Evolutionary conservation across 2,329 filamentous ascomycete species (phyloP), one percentile per base, ranked within the genome.

Genomic region (Pochonia chlamydosporia): DNA sequence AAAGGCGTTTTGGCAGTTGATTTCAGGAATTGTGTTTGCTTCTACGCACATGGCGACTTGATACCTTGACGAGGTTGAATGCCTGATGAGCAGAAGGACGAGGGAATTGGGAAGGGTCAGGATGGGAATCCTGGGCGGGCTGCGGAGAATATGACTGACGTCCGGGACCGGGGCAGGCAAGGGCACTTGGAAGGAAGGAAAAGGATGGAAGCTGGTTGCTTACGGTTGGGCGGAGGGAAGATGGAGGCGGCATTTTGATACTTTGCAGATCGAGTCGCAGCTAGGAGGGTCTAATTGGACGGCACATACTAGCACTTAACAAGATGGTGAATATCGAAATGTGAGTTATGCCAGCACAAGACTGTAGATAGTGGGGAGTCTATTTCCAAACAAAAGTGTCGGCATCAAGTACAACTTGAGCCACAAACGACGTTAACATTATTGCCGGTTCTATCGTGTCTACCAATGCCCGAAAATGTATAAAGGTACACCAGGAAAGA

Each of bases 1-100:
- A 40, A 48, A 18, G 56, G 54, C 53, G 54, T 56, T 57, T n/a
- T 24, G 48, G 48, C 40, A 48, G 42, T 21, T 42, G 35, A 43
- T 26, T 37, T 50, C 25, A 23, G 18, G 10, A 31, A 40, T 40
- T 47, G 48, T 33, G n/a, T 40, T 25, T 28, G 26, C 44, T 44
- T 40, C 16, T 44, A 41, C 33, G 33, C n/a, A 35, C 16, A 40
- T 23, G 43, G 26, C 43, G 42, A 40, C 40, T 41, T 46, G 42
- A 49, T 51, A 40, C 40, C 43, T 48, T 42, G 36, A 41, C 44
- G 48, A 41, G 35, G 24, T 46, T 16, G 36, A 23, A 44, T 24
- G 36, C 28, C 16, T 37, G 35, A 23, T 40, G 25, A 33, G 40
- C 7, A 18, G 36, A 36, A 7, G 10, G 16, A 14, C 21, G 35